Conservation (phyloP, 176 grass and related monocot genomes). For the Echinochloa phyllopogon region DNA sequence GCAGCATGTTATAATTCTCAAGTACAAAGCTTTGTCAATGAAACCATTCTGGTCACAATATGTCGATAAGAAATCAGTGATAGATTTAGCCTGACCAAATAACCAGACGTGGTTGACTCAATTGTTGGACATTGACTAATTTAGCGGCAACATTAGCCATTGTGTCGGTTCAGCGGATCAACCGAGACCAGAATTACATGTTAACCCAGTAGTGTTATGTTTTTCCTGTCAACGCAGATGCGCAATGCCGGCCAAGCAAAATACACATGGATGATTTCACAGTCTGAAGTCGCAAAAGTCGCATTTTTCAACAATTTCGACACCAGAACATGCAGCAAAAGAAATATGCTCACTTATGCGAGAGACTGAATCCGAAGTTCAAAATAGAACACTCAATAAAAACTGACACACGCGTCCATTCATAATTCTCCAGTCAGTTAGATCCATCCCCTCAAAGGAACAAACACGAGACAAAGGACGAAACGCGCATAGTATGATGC, state of each 20-base stretch:
- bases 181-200: neutral
- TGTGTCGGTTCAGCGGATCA: slow-evolving; percentile 20
- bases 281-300: neutral
- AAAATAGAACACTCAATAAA: slow-evolving; percentile 5
- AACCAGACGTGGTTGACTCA: slow-evolving; percentile 15
- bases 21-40: slow-evolving; percentile 30
- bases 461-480: neutral
- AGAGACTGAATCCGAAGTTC: neutral
- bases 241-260: slow-evolving; percentile 25
- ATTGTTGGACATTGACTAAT: slow-evolving; percentile 19
- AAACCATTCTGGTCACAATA: slow-evolving; percentile 8
- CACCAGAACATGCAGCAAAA: neutral
- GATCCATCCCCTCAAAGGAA: slow-evolving; percentile 47
- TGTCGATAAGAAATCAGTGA: slow-evolving; percentile 19
- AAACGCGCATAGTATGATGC: slow-evolving; percentile 27
- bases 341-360: neutral
- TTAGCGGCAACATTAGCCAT: neutral
- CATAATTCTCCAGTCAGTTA: slow-evolving; percentile 1
- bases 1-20: slow-evolving; percentile 1
- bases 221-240: neutral
- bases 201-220: neutral
- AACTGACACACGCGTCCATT: neutral
- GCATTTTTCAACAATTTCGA: neutral
- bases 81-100: neutral
- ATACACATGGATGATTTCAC: slow-evolving; percentile 56